Base-by-base conservation (phyloP, 257 asterid species). In the Vinca minor region DNA sequence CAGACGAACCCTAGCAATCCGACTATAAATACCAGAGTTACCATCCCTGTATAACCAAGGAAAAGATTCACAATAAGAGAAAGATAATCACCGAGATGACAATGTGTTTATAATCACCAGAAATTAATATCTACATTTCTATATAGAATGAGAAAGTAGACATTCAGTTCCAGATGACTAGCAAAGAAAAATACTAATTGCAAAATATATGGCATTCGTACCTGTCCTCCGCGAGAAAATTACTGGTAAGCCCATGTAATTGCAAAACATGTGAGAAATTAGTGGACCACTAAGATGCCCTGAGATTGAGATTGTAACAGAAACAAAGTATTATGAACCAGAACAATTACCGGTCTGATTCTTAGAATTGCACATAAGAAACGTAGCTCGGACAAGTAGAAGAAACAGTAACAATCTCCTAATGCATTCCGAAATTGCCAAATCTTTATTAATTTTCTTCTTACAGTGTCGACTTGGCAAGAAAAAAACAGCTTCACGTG, bases 261-360 rank as follows among this genome's bases (percentile, higher is more conserved):
- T 93, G 86, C 99, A 93, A 66, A 93, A 87, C 17, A 89, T 75
- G 74, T 93, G 99, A 66, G 96, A 95, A 39, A 84, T 73, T 36
- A 93, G 73, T n/a, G 99, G 96, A 75, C 95, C 87, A 54, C 80
- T 44, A 53, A 85, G 80, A 77, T 87, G 87, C 47, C 99, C 99
- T 93, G 87, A 68, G 66, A 63, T 54, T 28, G 44, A 69, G 66
- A 63, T 54, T 28, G 44, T 67, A 26, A 65, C 71, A 75, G 69
- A 55, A 62, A 7, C 17, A 13, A 58, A 58, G 23, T n/a, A 55
- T n/a, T 10, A 59, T 57, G 36, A 9, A 21, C 31, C 2, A 2
- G 36, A 9, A 21, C 31, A 10, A 2, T 49, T 21, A 49, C 56
- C 55, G 26, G 26, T 38, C 8, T 39, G 10, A 7, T 39, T 39